A percentile compares a stretch with the other conserved stretches of the same genome.
phyloP scores from a whole-genome alignment of 1,284 basidiomycete genomes.

The Ceratobasidium sp. region DNA sequence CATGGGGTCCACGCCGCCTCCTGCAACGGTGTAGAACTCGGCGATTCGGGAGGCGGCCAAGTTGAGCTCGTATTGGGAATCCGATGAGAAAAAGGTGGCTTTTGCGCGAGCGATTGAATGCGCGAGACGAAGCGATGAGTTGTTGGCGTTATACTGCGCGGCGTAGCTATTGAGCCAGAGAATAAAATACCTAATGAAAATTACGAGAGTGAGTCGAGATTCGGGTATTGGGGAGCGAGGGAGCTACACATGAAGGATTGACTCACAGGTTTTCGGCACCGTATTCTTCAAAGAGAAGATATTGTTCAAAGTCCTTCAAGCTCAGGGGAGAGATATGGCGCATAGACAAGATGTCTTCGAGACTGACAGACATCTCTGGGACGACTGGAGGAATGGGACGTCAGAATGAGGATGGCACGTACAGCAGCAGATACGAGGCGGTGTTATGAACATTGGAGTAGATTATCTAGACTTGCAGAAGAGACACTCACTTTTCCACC shows the following conservation, averaged over 20 bases:
- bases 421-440: too few species aligned
- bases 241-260: too few species aligned
- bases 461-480: background rate
- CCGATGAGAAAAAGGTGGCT: constrained; percentile 42
- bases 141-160: background rate
- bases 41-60: constrained; percentile 20
- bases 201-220: background rate
- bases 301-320: constrained; percentile 49
- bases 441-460: too few species aligned
- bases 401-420: too few species aligned
- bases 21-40: constrained; percentile 7
- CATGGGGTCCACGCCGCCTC: background rate
- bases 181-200: constrained; percentile 45
- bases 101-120: constrained; percentile 35
- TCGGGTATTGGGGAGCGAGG: background rate
- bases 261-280: constrained; percentile 48
- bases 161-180: constrained; percentile 48
- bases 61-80: constrained; percentile 44
- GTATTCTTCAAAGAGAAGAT: constrained; percentile 47
- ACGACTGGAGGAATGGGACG: background rate
- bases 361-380: constrained; percentile 27
- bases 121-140: constrained; percentile 5
- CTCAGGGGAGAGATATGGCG: constrained; percentile 45
- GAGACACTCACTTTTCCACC: background rate
- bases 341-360: constrained; percentile 30